A percentile compares a stretch with the other conserved stretches of the same genome.
These are phyloP conservation scores for Dichotomocladium elegans DNA, from an alignment of 371 early-diverging fungal species.

Conservation along the genomic window DNA sequence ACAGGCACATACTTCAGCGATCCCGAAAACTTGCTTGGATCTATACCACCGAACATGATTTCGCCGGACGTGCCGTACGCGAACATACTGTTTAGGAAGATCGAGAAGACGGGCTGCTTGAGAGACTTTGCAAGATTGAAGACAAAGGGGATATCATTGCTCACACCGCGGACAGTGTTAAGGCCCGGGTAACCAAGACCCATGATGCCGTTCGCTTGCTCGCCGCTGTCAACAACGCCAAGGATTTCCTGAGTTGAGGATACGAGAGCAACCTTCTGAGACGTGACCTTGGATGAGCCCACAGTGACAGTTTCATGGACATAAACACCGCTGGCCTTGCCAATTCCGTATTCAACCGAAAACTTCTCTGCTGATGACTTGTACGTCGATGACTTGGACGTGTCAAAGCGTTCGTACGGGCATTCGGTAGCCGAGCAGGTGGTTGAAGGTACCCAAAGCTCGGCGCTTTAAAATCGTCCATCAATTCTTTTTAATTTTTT, in stretches of 20 bases:
- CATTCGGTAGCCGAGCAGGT: constrained; percentile 23
- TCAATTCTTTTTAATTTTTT: not conserved
- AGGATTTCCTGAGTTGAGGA: constrained; percentile 16
- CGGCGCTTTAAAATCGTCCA: constrained; percentile 22
- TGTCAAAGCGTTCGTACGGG: constrained; percentile 34
- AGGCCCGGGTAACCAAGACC: constrained; percentile 25
- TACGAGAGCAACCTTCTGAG: constrained; percentile 23
- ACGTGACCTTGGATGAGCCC: constrained; percentile 13
- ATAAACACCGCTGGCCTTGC: constrained; percentile 39
- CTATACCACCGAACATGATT: constrained; percentile 23
- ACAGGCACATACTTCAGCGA: constrained; percentile 21
- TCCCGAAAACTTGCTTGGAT: constrained; percentile 15
- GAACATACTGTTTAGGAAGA: constrained; percentile 12
- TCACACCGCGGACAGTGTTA: constrained; percentile 9
- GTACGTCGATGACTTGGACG: constrained; percentile 27
- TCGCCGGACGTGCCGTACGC: constrained; percentile 17
- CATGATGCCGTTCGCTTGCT: constrained; percentile 26
- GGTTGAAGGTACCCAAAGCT: constrained; percentile 39
- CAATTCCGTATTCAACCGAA: constrained; percentile 38
- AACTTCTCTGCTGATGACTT: constrained; percentile 17
- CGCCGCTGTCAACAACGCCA: constrained; percentile 5
- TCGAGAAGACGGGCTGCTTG: constrained; percentile 22
- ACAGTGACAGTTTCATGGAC: constrained; percentile 21
- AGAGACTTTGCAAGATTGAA: constrained; percentile 19
- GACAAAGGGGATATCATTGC: constrained; percentile 15